Base-by-base conservation (phyloP, 2,329 filamentous ascomycete genomes). In the Gaeumannomyces sp. region DNA sequence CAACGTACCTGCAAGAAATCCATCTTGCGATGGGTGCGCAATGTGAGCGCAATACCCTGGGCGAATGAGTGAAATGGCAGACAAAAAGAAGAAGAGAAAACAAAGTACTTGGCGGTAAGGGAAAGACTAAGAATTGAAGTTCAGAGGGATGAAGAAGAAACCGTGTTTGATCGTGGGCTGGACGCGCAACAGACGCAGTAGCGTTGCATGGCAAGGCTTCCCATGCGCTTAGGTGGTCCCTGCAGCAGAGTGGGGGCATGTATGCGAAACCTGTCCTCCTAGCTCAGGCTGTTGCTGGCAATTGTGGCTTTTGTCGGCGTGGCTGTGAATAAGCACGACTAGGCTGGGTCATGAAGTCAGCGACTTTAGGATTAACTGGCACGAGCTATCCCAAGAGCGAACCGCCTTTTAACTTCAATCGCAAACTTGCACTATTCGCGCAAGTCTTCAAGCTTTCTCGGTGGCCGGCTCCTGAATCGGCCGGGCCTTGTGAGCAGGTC, bases 1-100 rank as follows among this genome's bases (percentile, higher is more conserved):
- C 2, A 6, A 53, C 64, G 13, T 65, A 68, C 68, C 78, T 81
- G 79, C 65, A 82, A 77, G 67, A 81, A 77, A 69, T 81, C 79
- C 79, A 81, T 80, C 72, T 69, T 74, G 73, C 19, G 29, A 53
- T 62, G 61, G 61, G 45, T n/a, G 45, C 45, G 45, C 45, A n/a
- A 53, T 25, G n/a, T 53, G 19, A n/a, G 45, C 45, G 45, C 45
- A 53, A n/a, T 22, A 10, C 22, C 8, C 22, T 25, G 10, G 14
- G 22, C 22, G 45, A 53, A 10, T 53, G 45, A 53, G 25, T 25
- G n/a, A 53, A 53, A 19, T 25, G 11, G 45, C 7, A 10, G 56
- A 60, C 16, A 50, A 22, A 33, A 60, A 35, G 13, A 65, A n/a
- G 33, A 58, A 14, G 28, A 45, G 29, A 59, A 63, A n/a, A n/a